Base-by-base conservation (phyloP, 1,284 basidiomycete species). In the Sanghuangporus weigelae region DNA sequence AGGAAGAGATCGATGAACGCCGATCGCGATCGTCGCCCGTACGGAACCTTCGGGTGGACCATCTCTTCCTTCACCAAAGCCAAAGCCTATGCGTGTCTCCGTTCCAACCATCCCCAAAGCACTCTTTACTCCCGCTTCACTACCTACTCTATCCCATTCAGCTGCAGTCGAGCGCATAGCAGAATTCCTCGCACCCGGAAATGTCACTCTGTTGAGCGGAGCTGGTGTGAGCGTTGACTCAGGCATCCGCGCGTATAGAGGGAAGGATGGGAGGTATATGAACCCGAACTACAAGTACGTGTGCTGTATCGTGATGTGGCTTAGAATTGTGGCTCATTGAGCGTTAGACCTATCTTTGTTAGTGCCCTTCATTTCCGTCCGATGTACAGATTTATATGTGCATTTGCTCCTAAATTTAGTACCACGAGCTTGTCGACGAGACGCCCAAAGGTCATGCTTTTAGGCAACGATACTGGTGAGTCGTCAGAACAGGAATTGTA, bases 151-250 rank as follows among this genome's bases (percentile, higher is more conserved):
- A 73, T 36, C 73, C 61, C 77, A 85, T 5, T 72, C 76, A 16
- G 81, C 81, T 57, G 92, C 91, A 2, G 77, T 87, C 35, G 78
- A 87, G 21, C 83, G 86, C 61, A 81, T 95, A 42, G 77, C 84
- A 3, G 71, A 77, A 1, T 95, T 95, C 69, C 74, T 96, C 11
- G 73, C 78, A 0, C 76, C 79, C 1, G 92, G 91, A 46, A 87
- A 86, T 73, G 85, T 86, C 36, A 76, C 88, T 0, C 77, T 95
- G 5, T 73, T 98, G 58, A 96, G 93, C 0, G 95, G 95, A 0
- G 95, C 95, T 0, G 95, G 95, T 3, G 90, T 96, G 64, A 93
- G 90, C 71, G 95, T 96, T 21, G 95, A 97, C 73, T 92, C 89
- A 19, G 95, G 95, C 35, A 95, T 97, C 64, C 80, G 93, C 67